phyloP scores from a whole-genome alignment of 2,329 filamentous ascomycete species.

The Aspergillus sp. region DNA sequence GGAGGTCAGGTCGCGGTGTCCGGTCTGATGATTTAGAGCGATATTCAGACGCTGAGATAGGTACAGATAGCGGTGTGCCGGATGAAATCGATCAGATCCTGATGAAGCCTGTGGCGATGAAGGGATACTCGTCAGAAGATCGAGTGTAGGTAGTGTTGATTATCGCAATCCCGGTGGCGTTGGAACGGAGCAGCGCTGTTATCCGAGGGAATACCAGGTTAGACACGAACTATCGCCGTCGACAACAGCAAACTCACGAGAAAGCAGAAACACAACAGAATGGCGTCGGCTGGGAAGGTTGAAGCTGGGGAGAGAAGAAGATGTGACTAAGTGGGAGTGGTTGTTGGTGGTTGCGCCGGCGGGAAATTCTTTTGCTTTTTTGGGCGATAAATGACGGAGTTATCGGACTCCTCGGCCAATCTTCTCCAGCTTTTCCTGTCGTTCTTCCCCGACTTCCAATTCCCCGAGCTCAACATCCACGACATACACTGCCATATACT shows the following conservation, averaged over 20 bases:
- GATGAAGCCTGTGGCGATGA: background rate
- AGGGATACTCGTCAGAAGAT: background rate
- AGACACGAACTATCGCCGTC: background rate
- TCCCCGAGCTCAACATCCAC: background rate
- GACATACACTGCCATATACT: background rate
- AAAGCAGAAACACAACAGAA: background rate
- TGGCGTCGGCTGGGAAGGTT: background rate
- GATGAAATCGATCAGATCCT: background rate
- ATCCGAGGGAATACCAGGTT: background rate
- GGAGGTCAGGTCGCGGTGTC: background rate
- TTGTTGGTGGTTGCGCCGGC: conserved; percentile 6
- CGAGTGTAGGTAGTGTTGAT: background rate
- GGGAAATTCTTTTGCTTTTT: conserved; percentile 38
- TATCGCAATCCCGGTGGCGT: background rate
- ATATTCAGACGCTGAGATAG: background rate
- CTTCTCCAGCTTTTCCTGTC: conserved; percentile 15
- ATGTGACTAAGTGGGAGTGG: background rate
- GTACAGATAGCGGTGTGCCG: background rate
- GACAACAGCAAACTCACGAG: background rate
- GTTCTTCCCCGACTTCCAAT: background rate
- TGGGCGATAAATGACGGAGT: conserved; percentile 38
- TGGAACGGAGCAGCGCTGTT: background rate
- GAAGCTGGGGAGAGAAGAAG: conserved; percentile 8
- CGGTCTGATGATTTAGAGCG: background rate
- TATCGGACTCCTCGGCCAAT: conserved; percentile 30